Base-by-base conservation (phyloP, 2,329 filamentous ascomycete species). In the Lachnellula subtilissima region DNA sequence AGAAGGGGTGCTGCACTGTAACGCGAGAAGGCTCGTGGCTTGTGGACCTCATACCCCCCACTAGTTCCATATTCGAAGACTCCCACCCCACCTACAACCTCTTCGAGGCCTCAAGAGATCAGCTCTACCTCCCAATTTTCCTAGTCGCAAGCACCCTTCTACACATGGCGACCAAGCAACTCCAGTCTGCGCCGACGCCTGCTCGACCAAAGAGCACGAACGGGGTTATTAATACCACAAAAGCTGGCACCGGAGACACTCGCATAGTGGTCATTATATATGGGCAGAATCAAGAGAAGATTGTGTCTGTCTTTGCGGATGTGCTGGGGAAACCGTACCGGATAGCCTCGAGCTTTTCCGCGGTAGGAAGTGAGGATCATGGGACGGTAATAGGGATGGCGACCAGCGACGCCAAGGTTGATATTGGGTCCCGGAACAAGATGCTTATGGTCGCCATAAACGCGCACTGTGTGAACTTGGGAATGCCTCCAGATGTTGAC, bases 251-350 rank as follows among this genome's bases (percentile, higher is more conserved):
- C 11, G 83, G 82, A 25, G 83, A 86, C 63, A 75, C 75, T 8
- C 77, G 83, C 54, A 83, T 80, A 49, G 81, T 83, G 28, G 80
- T 84, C 36, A 83, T 94, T 57, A 72, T 93, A 17, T 90, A 87
- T 70, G 84, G 86, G 11, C 76, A 77, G 22, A 86, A 83, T 17
- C 88, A 93, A 69, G 86, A 92, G 57, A 79, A 81, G 42, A 89
- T 94, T 60, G 84, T 92, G 28, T 82, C 83, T 22, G 75, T 89
- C 36, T 88, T 92, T 64, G 89, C 89, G 25, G 88, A 93, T 65
- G 86, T 93, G 7, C 74, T 94, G 43, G 89, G 90, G 14, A 89
- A 91, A 69, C 81, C 86, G 19, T 86, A 82, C 73, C 81, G 79
- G 57, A 75, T 86, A 45, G 81, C 82, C 52, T 71, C 75, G 35